Evolutionary conservation across 2,329 filamentous ascomycete genomes (phyloP).

Genomic region (Leptographium flavum): DNA sequence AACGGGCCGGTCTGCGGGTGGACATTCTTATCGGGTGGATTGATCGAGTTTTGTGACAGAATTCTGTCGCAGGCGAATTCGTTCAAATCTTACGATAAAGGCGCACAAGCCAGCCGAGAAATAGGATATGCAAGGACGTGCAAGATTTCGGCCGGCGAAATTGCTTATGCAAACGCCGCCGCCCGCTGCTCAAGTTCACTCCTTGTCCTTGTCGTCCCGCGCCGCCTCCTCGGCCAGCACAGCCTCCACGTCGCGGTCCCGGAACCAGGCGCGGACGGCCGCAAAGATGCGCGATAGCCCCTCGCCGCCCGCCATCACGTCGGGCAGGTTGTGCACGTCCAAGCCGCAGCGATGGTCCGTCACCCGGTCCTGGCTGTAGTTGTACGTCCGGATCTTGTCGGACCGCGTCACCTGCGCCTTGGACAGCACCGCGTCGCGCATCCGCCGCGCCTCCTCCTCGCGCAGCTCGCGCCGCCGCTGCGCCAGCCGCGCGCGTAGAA

Average conservation of each 20-base stretch:
- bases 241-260: slow-evolving; percentile 57
- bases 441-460: slow-evolving; percentile 61
- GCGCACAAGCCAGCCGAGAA: too few relatives aligned
- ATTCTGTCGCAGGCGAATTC: too few relatives aligned
- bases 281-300: slow-evolving; percentile 63
- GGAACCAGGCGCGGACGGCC: slow-evolving; percentile 63
- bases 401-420: slow-evolving; percentile 73
- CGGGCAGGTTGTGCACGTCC: slow-evolving; percentile 66
- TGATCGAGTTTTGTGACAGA: too few relatives aligned
- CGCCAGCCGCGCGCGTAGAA: slow-evolving; percentile 71
- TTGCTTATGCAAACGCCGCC: too few relatives aligned
- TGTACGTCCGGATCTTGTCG: slow-evolving; percentile 91
- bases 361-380: slow-evolving; percentile 60
- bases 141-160: too few relatives aligned
- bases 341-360: slow-evolving; percentile 77
- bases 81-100: too few relatives aligned
- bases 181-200: too few relatives aligned
- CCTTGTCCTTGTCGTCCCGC: too few relatives aligned
- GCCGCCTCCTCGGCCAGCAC: slow-evolving; percentile 51
- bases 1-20: too few relatives aligned
- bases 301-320: slow-evolving; percentile 62
- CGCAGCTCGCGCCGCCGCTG: slow-evolving; percentile 66
- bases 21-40: too few relatives aligned
- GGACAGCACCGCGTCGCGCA: slow-evolving; percentile 68
- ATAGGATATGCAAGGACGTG: too few relatives aligned